Percentiles rank a stretch among this genome's conserved stretches.
Conservation (phyloP, 2,329 filamentous ascomycete species). For the Colletotrichum truncatum region DNA sequence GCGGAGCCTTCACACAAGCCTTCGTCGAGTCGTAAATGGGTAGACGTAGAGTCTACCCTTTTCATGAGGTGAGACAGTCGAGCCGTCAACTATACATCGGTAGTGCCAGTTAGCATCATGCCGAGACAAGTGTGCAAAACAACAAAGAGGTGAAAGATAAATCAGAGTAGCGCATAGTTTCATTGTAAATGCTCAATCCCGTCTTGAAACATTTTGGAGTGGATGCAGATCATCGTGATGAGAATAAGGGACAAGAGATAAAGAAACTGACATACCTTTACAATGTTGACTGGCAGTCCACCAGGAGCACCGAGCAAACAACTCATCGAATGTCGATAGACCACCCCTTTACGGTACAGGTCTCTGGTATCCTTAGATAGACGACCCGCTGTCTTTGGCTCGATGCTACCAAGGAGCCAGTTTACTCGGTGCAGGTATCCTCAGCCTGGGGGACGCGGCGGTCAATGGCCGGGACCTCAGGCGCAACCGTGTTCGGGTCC, state of each 20-base stretch:
- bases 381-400: background rate
- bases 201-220: slow-evolving; percentile 48
- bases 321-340: background rate
- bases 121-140: background rate
- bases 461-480: slow-evolving; percentile 20
- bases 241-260: background rate
- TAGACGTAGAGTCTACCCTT: background rate
- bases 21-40: background rate
- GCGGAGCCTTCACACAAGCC: background rate
- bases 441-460: slow-evolving; percentile 21
- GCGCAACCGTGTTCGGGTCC: slow-evolving; percentile 21
- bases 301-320: background rate
- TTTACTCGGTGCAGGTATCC: slow-evolving; percentile 17
- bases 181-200: slow-evolving; percentile 45
- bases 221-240: slow-evolving; percentile 31
- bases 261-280: slow-evolving; percentile 2
- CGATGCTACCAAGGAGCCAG: background rate
- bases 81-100: background rate
- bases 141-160: background rate
- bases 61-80: background rate
- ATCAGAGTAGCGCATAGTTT: slow-evolving; percentile 37
- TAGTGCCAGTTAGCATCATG: background rate
- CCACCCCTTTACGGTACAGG: background rate
- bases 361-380: background rate
- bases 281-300: background rate